Percentiles rank a stretch among this genome's conserved stretches.
Evolutionary conservation across 345 rosid genomes (phyloP).

Genomic region (Streptanthus diversifolius): DNA sequence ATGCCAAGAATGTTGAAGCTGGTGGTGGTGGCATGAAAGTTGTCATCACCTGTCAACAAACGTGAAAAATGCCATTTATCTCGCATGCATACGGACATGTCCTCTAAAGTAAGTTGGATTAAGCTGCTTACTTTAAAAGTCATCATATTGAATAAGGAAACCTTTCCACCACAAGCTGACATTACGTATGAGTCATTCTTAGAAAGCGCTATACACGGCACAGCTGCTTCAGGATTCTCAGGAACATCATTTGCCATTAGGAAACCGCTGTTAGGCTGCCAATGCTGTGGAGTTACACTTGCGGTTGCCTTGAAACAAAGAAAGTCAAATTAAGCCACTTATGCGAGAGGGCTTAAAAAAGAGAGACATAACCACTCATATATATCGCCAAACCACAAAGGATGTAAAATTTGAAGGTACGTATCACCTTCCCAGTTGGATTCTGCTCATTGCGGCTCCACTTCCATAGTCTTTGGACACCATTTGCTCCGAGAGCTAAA

Average conservation of each 20-base stretch:
- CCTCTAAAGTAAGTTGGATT: not conserved
- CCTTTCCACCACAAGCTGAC: conserved; percentile 60
- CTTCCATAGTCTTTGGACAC: conserved; percentile 54
- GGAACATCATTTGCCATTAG: conserved; percentile 69
- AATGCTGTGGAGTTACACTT: conserved; percentile 52
- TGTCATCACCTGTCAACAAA: conserved; percentile 48
- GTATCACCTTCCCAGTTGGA: conserved; percentile 49
- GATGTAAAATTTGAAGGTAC: not conserved
- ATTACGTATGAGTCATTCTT: conserved; percentile 60
- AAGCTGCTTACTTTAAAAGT: conserved; percentile 44
- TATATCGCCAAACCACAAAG: not conserved
- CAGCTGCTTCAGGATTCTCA: conserved; percentile 50
- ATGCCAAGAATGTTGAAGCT: conserved; percentile 52
- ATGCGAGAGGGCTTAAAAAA: not conserved
- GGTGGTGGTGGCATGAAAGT: conserved; percentile 62
- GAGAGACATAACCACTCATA: not conserved
- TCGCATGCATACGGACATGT: not conserved
- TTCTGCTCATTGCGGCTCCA: conserved; percentile 54
- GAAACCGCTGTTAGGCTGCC: conserved; percentile 81
- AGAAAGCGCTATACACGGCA: conserved; percentile 53
- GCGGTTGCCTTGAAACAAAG: conserved; percentile 56
- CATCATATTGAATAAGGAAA: conserved; percentile 57
- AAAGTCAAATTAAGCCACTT: not conserved
- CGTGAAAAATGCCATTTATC: not conserved
- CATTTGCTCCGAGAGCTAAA: conserved; percentile 48